Evolutionary conservation across 2,329 filamentous ascomycete genomes (phyloP), one percentile per base, ranked within the genome.

Genomic region (Amauroascus niger): DNA sequence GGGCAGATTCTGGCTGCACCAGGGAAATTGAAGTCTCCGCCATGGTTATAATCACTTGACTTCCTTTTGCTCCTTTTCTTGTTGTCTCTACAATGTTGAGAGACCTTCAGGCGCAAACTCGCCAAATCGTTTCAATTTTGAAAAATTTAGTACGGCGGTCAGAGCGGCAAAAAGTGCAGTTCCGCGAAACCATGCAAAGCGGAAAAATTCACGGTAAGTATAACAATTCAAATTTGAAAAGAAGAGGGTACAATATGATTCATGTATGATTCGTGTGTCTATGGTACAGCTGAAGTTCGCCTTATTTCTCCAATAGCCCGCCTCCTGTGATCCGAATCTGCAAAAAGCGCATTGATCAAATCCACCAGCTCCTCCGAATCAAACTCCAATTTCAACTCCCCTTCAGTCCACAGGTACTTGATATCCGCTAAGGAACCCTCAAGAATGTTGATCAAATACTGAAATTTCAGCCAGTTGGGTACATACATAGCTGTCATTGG

Each of bases 391-490:
- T 76, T 77, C 60, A 84, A 61, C 64, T 81, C 81, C n/a, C 79
- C 79, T 59, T 84, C 80, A 2, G 73, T 74, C 81, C 81, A 84
- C 41, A 84, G 64, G 58, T 78, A 84, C 61, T 78, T 82, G 67
- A 84, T 84, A 61, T 84, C 81, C 18, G 79, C 81, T 14, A 84
- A 67, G 47, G 75, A 80, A 53, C 78, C 78, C 52, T 83, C 81
- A 50, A 84, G 64, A 43, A 84, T 82, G 59, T 83, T 81, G 40
- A 76, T 70, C 50, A 84, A 63, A 60, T 83, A 84, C 63, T 82
- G 80, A 62, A 84, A 83, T 56, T 80, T 80, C 57, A 84, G 71
- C 81, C 81, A 84, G 58, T 77, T 79, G 3, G 77, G 74, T 45
- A 79, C 79, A 58, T 84, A 84, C 8, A 83, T 71, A 22, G 79